Base-by-base conservation (phyloP, 768 basidiomycete species). In the Stropharia rugosoannulata region DNA sequence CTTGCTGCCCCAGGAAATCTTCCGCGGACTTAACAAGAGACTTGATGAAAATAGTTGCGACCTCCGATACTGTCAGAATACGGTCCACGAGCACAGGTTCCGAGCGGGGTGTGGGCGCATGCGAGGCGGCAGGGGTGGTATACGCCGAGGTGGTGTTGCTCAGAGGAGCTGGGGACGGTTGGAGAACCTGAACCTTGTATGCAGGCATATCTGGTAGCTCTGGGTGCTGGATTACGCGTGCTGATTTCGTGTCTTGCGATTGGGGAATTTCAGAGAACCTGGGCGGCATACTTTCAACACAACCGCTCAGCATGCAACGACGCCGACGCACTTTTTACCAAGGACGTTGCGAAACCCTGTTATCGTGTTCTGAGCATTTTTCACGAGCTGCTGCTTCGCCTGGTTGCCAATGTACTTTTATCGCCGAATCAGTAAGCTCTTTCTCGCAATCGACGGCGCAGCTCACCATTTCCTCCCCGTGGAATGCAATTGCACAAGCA, bases 331-430 rank as follows among this genome's bases (percentile, higher is more conserved):
- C 89, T 86, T 94, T 79, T 94, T 92, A 52, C 96, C 96, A 25
- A 99, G 77, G 7, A 98, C 76, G 68, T 97, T 94, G 22, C 95
- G 81, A 79, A 98, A 98, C 1, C 90, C 92, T n/a, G 84, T 85
- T 64, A 98, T 95, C 15, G 95, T 96, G 70, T 99, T 98, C 64
- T 87, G 80, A 0, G 89, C 76, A 71, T 99, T 98, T 75, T 97
- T 97, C 12, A 98, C 92, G 38, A 98, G 86, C 67, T 98, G 97
- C 3, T 85, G 87, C 66, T 88, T 93, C 39, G 95, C 96, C 66
- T 93, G 90, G 72, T 92, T 95, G 58, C 97, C 97, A 49, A 96
- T 90, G 75, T 98, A 98, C 95, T 97, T 68, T 56, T 48, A 49
- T 52, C 51, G 18, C 16, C 35, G 36, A 32, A 62, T 63, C 49